Percentiles rank a stretch among this genome's conserved stretches.
Conservation (phyloP, 331 rosid species). For the Dryas integrifolia region DNA sequence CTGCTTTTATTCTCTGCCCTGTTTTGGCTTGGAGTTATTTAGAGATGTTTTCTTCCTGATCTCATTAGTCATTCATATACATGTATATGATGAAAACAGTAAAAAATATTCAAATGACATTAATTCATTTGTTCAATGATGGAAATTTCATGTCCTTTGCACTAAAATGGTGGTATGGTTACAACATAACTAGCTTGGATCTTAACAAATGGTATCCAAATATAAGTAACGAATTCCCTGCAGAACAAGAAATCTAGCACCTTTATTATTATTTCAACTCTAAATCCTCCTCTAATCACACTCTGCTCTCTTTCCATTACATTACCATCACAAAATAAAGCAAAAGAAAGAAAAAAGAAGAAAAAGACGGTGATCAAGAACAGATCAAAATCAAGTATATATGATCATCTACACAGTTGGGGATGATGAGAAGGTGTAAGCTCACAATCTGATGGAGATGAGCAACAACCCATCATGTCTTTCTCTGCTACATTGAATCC, state of each 20-base stretch:
- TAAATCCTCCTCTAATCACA: constrained; percentile 17
- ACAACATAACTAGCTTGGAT: constrained; percentile 9
- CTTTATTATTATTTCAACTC: constrained; percentile 13
- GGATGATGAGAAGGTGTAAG: constrained; percentile 46
- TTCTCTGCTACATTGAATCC: constrained; percentile 31
- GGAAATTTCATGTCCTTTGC: not conserved
- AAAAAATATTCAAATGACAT: not conserved
- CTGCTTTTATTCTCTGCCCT: constrained; percentile 2
- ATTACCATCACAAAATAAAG: constrained; percentile 10
- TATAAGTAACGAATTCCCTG: not conserved
- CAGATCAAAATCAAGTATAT: not conserved
- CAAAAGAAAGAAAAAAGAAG: not conserved
- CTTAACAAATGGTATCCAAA: not conserved
- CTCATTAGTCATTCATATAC: not conserved
- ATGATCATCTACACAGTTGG: constrained; percentile 49
- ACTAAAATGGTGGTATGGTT: not conserved
- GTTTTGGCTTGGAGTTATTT: not conserved
- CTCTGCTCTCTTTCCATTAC: constrained; percentile 10
- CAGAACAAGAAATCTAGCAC: constrained; percentile 7
- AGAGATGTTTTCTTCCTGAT: not conserved
- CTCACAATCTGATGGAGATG: constrained; percentile 40
- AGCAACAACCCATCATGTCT: constrained; percentile 28
- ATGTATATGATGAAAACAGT: not conserved
- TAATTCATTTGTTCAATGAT: not conserved
- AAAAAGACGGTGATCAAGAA: constrained; percentile 8